Percentiles rank a stretch among this genome's conserved stretches.
phyloP scores from a whole-genome alignment of 2,329 filamentous ascomycete genomes.

The Fusarium pseudocircinatum region DNA sequence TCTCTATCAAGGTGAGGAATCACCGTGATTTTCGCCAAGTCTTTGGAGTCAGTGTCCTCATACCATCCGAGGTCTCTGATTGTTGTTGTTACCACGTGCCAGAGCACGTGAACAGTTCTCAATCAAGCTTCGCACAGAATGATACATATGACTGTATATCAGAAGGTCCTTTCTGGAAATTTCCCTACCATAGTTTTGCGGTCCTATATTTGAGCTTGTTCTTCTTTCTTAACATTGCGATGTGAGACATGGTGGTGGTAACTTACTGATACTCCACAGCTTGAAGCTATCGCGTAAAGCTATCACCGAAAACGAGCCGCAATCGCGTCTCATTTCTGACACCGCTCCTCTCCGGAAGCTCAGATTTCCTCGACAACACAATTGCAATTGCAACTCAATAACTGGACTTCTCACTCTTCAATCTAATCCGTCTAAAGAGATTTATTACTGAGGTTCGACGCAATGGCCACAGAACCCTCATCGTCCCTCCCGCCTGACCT shows the following conservation, averaged over 20 bases:
- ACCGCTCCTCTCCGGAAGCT: conserved; percentile 10
- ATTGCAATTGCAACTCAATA: background rate
- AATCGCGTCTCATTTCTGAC: background rate
- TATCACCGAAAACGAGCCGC: background rate
- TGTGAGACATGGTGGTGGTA: background rate
- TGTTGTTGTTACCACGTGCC: background rate
- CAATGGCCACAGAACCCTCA: conserved; percentile 27
- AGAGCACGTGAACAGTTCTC: background rate
- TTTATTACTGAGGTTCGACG: background rate
- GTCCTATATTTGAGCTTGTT: background rate
- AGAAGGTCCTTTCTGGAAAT: background rate
- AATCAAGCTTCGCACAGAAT: background rate
- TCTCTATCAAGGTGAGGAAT: background rate
- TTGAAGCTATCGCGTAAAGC: background rate
- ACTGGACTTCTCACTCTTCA: background rate
- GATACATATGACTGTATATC: background rate
- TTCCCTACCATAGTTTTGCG: background rate
- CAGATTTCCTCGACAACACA: background rate
- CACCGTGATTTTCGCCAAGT: background rate
- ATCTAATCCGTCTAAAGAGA: background rate
- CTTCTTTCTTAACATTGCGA: background rate
- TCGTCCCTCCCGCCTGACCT: conserved; percentile 61
- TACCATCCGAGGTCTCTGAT: background rate
- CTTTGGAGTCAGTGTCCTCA: background rate
- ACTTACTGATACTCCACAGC: background rate